Base-by-base conservation (phyloP, 1,284 basidiomycete species). In the Austroboletus novae-zelandiae region DNA sequence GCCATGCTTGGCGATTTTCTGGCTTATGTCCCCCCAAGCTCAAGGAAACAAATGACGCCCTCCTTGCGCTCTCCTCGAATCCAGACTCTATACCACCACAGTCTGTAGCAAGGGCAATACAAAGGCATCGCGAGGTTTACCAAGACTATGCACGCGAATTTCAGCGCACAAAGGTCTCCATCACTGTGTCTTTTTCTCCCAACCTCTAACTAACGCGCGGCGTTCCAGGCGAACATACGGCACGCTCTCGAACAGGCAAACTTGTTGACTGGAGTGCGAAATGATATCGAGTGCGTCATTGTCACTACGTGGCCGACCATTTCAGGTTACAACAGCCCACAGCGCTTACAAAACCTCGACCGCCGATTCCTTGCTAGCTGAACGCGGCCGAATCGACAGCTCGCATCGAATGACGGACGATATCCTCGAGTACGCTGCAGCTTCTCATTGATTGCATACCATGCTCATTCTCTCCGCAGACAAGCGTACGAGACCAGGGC, bases 401-500 rank as follows among this genome's bases (percentile, higher is more conserved):
- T 93, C 89, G 23, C 94, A 98, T 72, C 76, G 82, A 56, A 98
- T 98, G 94, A 90, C 94, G 31, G 96, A 99, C 66, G 89, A 91
- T 42, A 83, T 95, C 32, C 75, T 98, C 17, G 82, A 90, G 94
- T 97, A 64, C 56, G 86, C 69, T 23, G 27, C 41, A 20, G 35
- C 41, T 43, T 29, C 34, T 39, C 37, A 25, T 48, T 47, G 57
- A 45, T 34, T n/a, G 10, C 47, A 40, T 41, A n/a, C 1, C 15
- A 34, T 42, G 34, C 40, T 59, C 31, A 64, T 42, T 29, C 43
- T 56, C 25, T 43, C 43, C 42, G 20, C 57, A 97, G 94, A 47
- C 96, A 99, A 84, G 97, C 97, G 29, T 97, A 98, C 62, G 96
- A 94, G 59, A 98, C 96, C 1, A 85, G 96, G n/a, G 79, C 90